Conservation (phyloP, 78 protist species). For the Cavenderia fasciculata region DNA sequence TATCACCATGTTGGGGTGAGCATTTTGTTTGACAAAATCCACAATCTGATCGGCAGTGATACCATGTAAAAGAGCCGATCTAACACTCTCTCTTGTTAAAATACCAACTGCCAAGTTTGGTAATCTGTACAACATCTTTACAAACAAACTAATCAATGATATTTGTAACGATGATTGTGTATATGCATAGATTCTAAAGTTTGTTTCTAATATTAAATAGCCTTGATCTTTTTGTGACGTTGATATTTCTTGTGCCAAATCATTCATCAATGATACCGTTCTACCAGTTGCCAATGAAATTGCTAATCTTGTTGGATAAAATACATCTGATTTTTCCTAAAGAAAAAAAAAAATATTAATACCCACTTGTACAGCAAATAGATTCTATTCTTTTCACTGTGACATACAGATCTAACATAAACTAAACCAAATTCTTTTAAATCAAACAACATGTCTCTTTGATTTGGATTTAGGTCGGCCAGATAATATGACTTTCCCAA, state of each 20-base stretch:
- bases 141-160: constrained; percentile 31
- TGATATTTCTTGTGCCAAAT: background rate
- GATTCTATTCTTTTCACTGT: too few relatives aligned
- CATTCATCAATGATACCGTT: constrained; percentile 24
- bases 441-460: background rate
- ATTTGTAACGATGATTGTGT: constrained; percentile 56
- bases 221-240: constrained; percentile 28
- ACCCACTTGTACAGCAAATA: too few relatives aligned
- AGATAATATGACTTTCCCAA: constrained; percentile 28
- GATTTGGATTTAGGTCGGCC: background rate
- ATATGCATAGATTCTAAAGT: constrained; percentile 55
- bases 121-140: constrained; percentile 57
- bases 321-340: background rate
- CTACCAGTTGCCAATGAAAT: constrained; percentile 62
- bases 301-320: constrained; percentile 66
- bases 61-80: constrained; percentile 65
- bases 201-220: constrained; percentile 51
- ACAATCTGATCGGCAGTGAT: constrained; percentile 65
- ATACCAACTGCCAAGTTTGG: constrained; percentile 69
- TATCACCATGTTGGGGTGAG: constrained; percentile 32
- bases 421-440: constrained; percentile 42
- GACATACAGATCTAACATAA: background rate
- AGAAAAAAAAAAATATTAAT: background rate
- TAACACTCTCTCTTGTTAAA: constrained; percentile 48
- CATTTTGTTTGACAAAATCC: constrained; percentile 47